phyloP scores from a whole-genome alignment of 495 filamentous ascomycete species.

The Patellaria atrata region DNA sequence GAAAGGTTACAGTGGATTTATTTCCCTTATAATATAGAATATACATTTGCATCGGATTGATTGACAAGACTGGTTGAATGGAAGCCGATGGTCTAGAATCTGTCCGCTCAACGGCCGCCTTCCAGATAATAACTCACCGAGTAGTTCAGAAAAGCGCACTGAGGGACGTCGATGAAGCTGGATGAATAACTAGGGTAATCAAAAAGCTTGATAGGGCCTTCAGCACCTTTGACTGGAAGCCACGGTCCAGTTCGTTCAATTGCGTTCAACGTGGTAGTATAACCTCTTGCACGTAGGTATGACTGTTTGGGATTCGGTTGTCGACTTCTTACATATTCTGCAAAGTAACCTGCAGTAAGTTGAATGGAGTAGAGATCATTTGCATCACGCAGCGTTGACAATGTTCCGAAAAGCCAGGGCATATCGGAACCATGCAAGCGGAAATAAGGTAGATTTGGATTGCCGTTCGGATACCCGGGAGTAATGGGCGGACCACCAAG shows the following conservation, averaged over 20 bases:
- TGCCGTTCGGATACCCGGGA: slow-evolving; percentile 3
- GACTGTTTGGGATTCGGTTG: slow-evolving; percentile 22
- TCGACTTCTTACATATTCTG: slow-evolving; percentile 21
- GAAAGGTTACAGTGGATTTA: no score
- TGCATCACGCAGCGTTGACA: slow-evolving; percentile 16
- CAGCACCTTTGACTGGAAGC: slow-evolving; percentile 10
- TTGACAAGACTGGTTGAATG: no score
- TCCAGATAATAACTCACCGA: slow-evolving; percentile 22
- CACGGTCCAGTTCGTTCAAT: slow-evolving; percentile 18
- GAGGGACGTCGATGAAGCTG: slow-evolving; percentile 25
- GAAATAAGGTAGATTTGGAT: slow-evolving; percentile 15
- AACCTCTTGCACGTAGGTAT: slow-evolving; percentile 26
- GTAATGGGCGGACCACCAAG: slow-evolving; percentile 25
- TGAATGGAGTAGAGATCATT: slow-evolving; percentile 20
- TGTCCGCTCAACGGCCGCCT: no score
- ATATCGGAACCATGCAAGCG: slow-evolving; percentile 17
- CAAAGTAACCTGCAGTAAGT: slow-evolving; percentile 24
- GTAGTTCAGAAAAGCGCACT: slow-evolving; percentile 29
- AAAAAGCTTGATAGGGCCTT: slow-evolving; percentile 26
- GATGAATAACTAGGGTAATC: slow-evolving; percentile 21
- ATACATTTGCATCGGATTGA: no score
- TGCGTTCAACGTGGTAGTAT: slow-evolving; percentile 18
- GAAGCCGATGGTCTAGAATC: no score
- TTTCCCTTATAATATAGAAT: no score
- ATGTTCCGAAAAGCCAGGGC: slow-evolving; percentile 24